Base-by-base conservation (phyloP, 2,329 filamentous ascomycete genomes). In the Verticillium klebahnii region DNA sequence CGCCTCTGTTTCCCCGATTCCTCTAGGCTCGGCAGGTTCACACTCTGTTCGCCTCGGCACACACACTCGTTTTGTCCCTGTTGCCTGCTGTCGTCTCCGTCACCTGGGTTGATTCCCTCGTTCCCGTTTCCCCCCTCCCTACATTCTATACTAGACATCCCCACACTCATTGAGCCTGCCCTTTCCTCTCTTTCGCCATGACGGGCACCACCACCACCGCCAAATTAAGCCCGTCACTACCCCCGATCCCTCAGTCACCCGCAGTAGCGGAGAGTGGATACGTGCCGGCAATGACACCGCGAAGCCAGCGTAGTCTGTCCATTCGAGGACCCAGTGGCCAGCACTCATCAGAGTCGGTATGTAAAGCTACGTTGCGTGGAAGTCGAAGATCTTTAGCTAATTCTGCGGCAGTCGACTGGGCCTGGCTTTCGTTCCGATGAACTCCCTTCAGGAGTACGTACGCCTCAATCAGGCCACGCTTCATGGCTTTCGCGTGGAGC, bases 401-500 rank as follows among this genome's bases (percentile, higher is more conserved):
- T 5, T 12, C 12, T 7, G 25, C 9, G 12, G 7, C n/a, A 77
- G 75, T 77, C 75, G 1, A 63, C 76, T 1, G 71, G 71, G 23
- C 68, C 70, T 23, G 70, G 68, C 2, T 73, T 74, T 62, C 71
- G 72, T 55, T 56, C 61, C 5, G 62, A 63, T 12, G 63, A 66
- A 32, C 57, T 76, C 8, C 70, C 68, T 0, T 70, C 72, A 0
- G 73, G 71, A 12, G 67, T 67, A 2, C 72, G 71, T 32, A 73
- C 72, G 1, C 73, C 74, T 1, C 66, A 69, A 5, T 75, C 74
- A 1, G 66, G 67, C 19, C 69, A 72, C 11, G 66, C 62, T 2
- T 75, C 73, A 7, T 74, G 71, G 70, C 68, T 70, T 6, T 73
- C 73, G 19, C 68, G 72, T 4, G 70, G 71, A 31, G 65, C 67